Evolutionary conservation across 305 asterid species (phyloP).

Genomic region (Ajuga reptans): DNA sequence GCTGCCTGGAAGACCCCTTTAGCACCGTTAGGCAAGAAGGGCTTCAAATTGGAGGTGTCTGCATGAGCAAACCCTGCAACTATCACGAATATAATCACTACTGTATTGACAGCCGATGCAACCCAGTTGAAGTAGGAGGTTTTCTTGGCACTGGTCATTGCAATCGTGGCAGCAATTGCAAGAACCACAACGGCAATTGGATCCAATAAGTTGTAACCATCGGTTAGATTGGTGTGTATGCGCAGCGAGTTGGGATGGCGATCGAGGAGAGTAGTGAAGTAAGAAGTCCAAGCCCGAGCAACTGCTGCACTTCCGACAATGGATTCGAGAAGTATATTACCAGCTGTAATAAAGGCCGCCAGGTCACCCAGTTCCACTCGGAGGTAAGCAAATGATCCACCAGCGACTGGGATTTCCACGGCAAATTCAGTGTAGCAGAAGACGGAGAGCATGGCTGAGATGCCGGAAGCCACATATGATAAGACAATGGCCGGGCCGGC

Average conservation of each 20-base stretch:
- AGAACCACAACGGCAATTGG: constrained; percentile 60
- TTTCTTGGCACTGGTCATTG: constrained; percentile 46
- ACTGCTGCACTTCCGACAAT: constrained; percentile 64
- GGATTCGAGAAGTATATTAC: constrained; percentile 64
- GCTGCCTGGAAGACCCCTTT: constrained; percentile 65
- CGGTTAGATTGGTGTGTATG: constrained; percentile 30
- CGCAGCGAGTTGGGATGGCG: constrained; percentile 36
- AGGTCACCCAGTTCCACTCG: constrained; percentile 76
- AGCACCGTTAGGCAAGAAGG: constrained; percentile 53
- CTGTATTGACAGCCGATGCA: constrained; percentile 52
- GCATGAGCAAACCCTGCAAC: constrained; percentile 57
- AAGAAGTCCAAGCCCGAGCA: constrained; percentile 75
- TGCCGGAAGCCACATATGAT: constrained; percentile 56
- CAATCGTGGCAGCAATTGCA: constrained; percentile 32
- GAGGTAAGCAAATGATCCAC: constrained; percentile 76
- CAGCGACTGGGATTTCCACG: constrained; percentile 61
- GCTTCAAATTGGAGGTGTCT: constrained; percentile 41
- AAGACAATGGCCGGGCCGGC: constrained; percentile 68
- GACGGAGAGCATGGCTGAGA: constrained; percentile 69
- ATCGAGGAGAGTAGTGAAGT: constrained; percentile 59
- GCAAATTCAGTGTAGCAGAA: constrained; percentile 69
- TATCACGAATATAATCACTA: constrained; percentile 56
- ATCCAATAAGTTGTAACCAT: constrained; percentile 48
- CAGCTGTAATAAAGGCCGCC: constrained; percentile 65
- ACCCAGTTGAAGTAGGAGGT: constrained; percentile 61